Evolutionary conservation across 108 stramenopile genomes (phyloP), one percentile per base, ranked within the genome.

Genomic region (Discostella pseudostelligera): DNA sequence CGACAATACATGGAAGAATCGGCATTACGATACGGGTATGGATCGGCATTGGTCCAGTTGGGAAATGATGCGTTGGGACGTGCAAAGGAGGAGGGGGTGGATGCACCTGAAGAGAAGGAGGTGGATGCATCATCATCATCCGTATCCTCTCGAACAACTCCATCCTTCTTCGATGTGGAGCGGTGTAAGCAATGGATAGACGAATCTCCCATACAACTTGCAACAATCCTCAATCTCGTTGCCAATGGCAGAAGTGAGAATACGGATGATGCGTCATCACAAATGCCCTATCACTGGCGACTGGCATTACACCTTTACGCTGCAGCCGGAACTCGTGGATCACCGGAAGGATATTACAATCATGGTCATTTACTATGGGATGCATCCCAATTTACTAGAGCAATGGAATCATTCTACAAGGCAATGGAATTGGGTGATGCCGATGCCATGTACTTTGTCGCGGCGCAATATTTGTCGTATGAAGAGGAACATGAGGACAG

Each of bases 361-460:
- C 74, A 85, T 1, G 92, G 89, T 8, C 81, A 90, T 39, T 66
- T 90, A 40, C 37, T 82, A 12, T 93, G 89, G 89, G 86, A 83
- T 36, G 81, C 79, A 22, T 78, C 73, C 53, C 69, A 65, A 16
- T 76, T 66, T 7, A 32, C 42, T 10, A 28, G 58, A 19, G 83
- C 87, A 11, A 86, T 88, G 73, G 75, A 85, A 10, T 69, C 81
- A 17, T 89, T 89, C 69, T 45, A 60, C n/a, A 73, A 82, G 37
- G 88, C 92, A 21, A 84, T 89, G 49, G 76, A 84, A 43, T 54
- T 88, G 35, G 89, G 87, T 13, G 92, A 93, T 67, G 62, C 78
- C 0, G 92, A 93, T 79, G 86, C 92, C 14, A 78, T 84, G 76
- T 93, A 90, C 46, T 87, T 93, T 60, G 79, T 93, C 4, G 89